Evolutionary conservation across 208 protist genomes (phyloP), one percentile per base, ranked within the genome.

Genomic region (Leptomonas seymouri): DNA sequence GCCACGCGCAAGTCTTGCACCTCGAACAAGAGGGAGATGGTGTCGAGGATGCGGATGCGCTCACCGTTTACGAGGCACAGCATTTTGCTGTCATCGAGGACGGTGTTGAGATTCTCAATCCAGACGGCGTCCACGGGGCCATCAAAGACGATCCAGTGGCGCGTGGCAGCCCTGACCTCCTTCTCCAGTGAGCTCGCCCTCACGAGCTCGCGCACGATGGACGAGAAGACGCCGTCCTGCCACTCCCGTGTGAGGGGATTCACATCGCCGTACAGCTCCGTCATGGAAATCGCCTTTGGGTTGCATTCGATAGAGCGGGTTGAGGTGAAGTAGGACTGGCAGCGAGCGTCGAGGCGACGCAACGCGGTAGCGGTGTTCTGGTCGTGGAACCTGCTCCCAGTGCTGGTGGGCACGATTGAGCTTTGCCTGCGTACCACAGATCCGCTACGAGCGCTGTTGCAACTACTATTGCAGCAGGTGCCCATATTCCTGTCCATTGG

Each of bases 61-160:
- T 99, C 97, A 23, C 97, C 94, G 76, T 96, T 98, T 21, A 98
- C 86, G 15, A 99, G 89, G 76, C 97, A 99, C 18, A 99, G 91
- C 86, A 98, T 97, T 80, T 98, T 99, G 87, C 97, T 98, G 80
- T 99, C 98, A 77, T 99, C 98, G 2, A 99, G 87, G 11, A 99
- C 98, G 14, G 98, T 99, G 85, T 99, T 99, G 84, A 99, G 89
- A 75, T 97, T 98, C 74, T 99, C 98, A 85, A 99, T 99, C 98
- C 98, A 99, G 25, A 99, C 71, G 15, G 98, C 93, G 77, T 99
- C 98, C 27, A 99, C 98, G 49, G 98, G 98, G n/a, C 98, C 98
- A 81, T 99, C 98, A 70, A 99, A 99, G 53, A 99, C 82, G 41
- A 98, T 85, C 97, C 97, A 99, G 53, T 98, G 95, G 48, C 91